Conservation (phyloP, 2,329 filamentous ascomycete species). For the Nigrospora sphaerica region DNA sequence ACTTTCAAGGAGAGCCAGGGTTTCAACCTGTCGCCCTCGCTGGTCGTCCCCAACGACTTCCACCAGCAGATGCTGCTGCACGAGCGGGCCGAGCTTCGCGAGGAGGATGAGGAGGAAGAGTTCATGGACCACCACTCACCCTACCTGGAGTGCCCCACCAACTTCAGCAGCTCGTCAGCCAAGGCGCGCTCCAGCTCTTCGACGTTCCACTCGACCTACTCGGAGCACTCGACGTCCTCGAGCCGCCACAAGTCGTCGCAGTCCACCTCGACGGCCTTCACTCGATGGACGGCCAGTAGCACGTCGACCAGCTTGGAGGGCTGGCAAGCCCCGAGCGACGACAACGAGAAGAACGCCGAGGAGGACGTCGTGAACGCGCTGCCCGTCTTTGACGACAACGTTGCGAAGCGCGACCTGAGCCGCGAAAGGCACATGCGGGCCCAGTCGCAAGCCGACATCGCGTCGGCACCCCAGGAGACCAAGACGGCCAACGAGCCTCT, state of each 20-base stretch:
- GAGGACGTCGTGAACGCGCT: conserved; percentile 3
- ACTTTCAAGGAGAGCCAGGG: conserved; percentile 54
- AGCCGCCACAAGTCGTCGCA: conserved; percentile 46
- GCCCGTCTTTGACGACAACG: conserved; percentile 1
- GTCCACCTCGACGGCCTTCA: conserved; percentile 46
- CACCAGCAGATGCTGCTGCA: conserved; percentile 44
- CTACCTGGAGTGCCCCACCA: conserved; percentile 23
- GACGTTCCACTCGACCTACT: conserved; percentile 43
- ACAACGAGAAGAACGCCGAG: conserved; percentile 5
- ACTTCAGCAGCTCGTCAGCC: conserved; percentile 20
- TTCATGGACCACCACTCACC: conserved; percentile 15
- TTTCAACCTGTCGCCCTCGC: conserved; percentile 52
- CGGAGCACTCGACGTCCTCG: conserved; percentile 34
- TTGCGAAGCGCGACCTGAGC: conserved; percentile 6
- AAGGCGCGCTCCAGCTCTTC: conserved; percentile 46
- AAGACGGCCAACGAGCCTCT: conserved; percentile 10
- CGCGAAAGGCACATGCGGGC: conserved; percentile 19
- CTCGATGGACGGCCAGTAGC: conserved; percentile 42
- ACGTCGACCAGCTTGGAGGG: conserved; percentile 5
- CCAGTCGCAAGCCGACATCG: conserved; percentile 20
- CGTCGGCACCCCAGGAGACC: conserved; percentile 4
- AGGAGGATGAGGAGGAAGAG: conserved; percentile 22
- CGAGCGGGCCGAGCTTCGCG: conserved; percentile 22
- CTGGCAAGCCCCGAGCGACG: conserved; percentile 15
- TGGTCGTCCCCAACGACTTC: conserved; percentile 56